A percentile compares a stretch with the other conserved stretches of the same genome.
phyloP scores from a whole-genome alignment of 768 basidiomycete species.

The Suillus weaverae region DNA sequence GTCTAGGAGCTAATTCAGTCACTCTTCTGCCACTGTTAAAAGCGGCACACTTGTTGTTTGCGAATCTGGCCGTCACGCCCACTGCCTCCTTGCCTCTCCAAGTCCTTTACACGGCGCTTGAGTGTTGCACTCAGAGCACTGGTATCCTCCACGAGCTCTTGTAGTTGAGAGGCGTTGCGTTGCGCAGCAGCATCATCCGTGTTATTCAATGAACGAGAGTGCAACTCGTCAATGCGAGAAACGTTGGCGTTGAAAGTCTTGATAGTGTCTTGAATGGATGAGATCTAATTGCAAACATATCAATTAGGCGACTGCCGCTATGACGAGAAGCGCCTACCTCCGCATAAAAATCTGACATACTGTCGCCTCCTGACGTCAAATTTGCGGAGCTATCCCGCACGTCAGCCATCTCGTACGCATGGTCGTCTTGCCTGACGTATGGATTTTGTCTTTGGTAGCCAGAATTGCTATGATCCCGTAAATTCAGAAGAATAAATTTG shows the following conservation, averaged over 20 bases:
- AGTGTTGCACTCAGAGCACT: conserved; percentile 66
- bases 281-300: conserved; percentile 49
- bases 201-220: conserved; percentile 73
- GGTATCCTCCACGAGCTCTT: conserved; percentile 70
- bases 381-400: conserved; percentile 60
- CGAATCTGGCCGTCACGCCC: conserved; percentile 69
- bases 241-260: conserved; percentile 71
- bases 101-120: conserved; percentile 69
- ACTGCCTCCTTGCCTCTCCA: conserved; percentile 68
- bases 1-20: conserved; percentile 41
- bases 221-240: conserved; percentile 64
- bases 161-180: conserved; percentile 60
- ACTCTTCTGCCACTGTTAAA: background rate
- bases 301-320: background rate
- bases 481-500: conserved; percentile 10
- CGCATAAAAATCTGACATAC: conserved; percentile 69
- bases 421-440: conserved; percentile 63
- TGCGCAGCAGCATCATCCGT: conserved; percentile 69
- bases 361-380: conserved; percentile 45
- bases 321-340: conserved; percentile 51
- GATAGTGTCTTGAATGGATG: conserved; percentile 71
- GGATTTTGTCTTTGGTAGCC: conserved; percentile 48
- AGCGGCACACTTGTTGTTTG: conserved; percentile 63
- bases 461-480: conserved; percentile 29
- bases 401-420: conserved; percentile 69